Conservation (phyloP, 1,139 yeast species). For the Oligophagozyma castellii region DNA sequence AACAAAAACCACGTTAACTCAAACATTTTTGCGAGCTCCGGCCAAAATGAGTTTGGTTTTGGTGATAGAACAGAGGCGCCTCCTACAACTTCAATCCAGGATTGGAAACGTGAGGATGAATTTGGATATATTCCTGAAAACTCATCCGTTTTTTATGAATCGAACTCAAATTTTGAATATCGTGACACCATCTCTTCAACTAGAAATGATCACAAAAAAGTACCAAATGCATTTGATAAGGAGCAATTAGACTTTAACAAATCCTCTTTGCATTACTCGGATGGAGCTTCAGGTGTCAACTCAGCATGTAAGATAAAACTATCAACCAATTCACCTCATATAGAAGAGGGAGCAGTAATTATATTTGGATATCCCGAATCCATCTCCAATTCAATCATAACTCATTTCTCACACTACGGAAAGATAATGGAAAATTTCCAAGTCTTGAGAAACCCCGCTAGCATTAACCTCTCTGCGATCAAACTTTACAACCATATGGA, state of each 20-base stretch:
- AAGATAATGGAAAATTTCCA: constrained; percentile 65
- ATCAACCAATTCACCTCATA: constrained; percentile 10
- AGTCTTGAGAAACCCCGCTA: constrained; percentile 14
- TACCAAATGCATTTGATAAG: constrained; percentile 28
- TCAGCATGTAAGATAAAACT: background rate
- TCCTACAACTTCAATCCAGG: constrained; percentile 49
- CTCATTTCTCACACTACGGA: constrained; percentile 73
- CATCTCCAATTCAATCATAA: constrained; percentile 50
- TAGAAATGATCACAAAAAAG: constrained; percentile 2
- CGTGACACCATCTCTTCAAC: background rate
- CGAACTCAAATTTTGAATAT: constrained; percentile 5
- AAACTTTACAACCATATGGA: constrained; percentile 1
- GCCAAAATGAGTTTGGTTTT: background rate
- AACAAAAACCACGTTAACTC: background rate
- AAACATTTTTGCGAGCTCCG: background rate
- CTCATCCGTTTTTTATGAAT: background rate
- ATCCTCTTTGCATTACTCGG: constrained; percentile 7
- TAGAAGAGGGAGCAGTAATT: constrained; percentile 50
- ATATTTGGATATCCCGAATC: constrained; percentile 85
- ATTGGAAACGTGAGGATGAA: constrained; percentile 28
- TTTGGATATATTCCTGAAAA: constrained; percentile 13
- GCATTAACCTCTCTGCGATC: constrained; percentile 2
- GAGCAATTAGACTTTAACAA: constrained; percentile 14
- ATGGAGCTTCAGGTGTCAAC: constrained; percentile 12
- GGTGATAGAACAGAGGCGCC: constrained; percentile 27